Conservation (phyloP, 2,329 filamentous ascomycete species). For the Penicillium psychrosexuale region DNA sequence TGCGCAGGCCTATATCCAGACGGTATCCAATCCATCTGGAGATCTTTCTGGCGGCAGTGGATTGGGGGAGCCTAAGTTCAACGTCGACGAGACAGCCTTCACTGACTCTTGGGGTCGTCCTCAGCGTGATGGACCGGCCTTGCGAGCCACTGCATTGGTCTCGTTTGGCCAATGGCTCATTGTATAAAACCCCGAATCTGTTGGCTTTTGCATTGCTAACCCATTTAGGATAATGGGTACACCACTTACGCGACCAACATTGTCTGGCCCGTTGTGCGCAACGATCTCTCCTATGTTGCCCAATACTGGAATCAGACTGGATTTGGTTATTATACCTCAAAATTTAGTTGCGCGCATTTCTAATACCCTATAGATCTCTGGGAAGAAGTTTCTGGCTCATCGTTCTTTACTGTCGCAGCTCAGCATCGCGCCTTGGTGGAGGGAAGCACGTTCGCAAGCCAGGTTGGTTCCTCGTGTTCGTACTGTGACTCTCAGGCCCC, state of each 20-base stretch:
- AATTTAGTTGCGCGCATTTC: neutral
- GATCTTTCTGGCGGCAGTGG: constrained; percentile 45
- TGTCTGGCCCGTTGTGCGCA: constrained; percentile 71
- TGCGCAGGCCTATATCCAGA: constrained; percentile 65
- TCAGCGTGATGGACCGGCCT: constrained; percentile 74
- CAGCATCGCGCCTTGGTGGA: constrained; percentile 62
- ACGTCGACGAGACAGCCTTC: constrained; percentile 61
- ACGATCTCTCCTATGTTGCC: constrained; percentile 69
- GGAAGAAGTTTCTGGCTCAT: constrained; percentile 75
- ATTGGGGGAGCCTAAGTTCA: constrained; percentile 71
- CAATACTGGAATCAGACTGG: constrained; percentile 53
- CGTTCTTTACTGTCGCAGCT: constrained; percentile 72
- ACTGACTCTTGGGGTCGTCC: constrained; percentile 69
- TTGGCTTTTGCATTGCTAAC: neutral
- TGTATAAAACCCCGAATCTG: constrained; percentile 13
- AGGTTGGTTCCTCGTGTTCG: constrained; percentile 59
- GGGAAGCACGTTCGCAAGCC: constrained; percentile 63
- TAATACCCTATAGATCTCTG: constrained; percentile 57
- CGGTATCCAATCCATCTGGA: constrained; percentile 67
- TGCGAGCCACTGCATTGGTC: constrained; percentile 71
- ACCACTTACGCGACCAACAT: constrained; percentile 51
- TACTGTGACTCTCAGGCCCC: constrained; percentile 65
- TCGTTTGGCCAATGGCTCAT: constrained; percentile 71
- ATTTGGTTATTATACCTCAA: constrained; percentile 48
- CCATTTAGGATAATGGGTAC: constrained; percentile 52